Conservation (phyloP, 2,329 filamentous ascomycete genomes). For the Cladosporium halotolerans region DNA sequence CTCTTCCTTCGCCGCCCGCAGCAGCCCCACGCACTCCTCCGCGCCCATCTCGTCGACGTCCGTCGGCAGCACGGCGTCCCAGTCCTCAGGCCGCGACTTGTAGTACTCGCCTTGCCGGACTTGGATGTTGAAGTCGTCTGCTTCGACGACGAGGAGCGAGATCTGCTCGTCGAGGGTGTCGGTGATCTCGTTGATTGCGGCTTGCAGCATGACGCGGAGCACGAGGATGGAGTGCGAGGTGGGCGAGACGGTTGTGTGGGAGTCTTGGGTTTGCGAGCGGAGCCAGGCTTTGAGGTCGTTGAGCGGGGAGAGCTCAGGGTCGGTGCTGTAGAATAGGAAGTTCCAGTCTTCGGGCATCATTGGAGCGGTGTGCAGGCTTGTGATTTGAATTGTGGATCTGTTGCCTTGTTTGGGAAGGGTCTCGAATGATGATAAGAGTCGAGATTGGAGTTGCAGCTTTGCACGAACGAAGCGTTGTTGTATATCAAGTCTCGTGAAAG, state of each 20-base stretch:
- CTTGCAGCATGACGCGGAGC: not conserved
- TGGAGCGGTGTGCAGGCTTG: too few species aligned
- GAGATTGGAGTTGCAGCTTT: too few species aligned
- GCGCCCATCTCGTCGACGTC: not conserved
- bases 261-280: constrained; percentile 6
- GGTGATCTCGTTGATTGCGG: constrained; percentile 1
- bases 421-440: too few species aligned
- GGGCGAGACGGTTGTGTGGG: not conserved
- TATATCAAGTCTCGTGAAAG: too few species aligned
- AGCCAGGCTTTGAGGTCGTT: constrained; percentile 9
- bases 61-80: constrained; percentile 1
- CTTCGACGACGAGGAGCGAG: constrained; percentile 1
- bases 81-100: not conserved
- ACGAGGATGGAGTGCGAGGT: not conserved
- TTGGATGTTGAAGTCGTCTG: not conserved
- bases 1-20: constrained; percentile 4
- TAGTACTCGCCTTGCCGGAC: constrained; percentile 2
- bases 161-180: constrained; percentile 8
- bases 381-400: too few species aligned
- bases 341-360: too few species aligned
- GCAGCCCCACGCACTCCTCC: not conserved
- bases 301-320: not conserved
- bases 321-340: too few species aligned
- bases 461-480: too few species aligned
- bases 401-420: too few species aligned